Evolutionary conservation across 257 asterid genomes (phyloP).

Genomic region (Nicotiana attenuata): DNA sequence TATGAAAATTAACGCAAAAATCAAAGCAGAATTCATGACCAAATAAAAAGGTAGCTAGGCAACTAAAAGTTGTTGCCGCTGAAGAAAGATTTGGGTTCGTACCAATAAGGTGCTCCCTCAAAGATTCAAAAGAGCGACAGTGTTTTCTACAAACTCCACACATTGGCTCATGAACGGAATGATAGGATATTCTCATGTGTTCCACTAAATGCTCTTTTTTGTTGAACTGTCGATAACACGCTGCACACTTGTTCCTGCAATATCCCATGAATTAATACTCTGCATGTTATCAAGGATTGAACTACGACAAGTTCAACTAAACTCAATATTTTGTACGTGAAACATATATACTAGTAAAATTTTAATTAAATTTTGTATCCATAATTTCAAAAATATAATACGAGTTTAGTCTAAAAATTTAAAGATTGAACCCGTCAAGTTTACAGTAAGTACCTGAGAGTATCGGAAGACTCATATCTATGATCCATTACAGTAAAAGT

Average conservation of each 20-base stretch:
- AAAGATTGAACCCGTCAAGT: too few relatives aligned
- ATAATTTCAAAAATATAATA: too few relatives aligned
- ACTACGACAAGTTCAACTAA: too few relatives aligned
- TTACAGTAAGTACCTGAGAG: slow-evolving; percentile 31
- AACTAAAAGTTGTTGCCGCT: background rate
- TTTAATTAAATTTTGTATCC: too few relatives aligned
- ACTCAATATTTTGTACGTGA: too few relatives aligned
- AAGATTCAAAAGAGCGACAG: slow-evolving; percentile 87
- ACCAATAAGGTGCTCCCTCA: slow-evolving; percentile 94
- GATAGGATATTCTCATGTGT: slow-evolving; percentile 79
- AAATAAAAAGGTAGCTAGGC: background rate
- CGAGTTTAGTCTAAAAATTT: too few relatives aligned
- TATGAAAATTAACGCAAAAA: background rate
- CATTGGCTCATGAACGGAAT: slow-evolving; percentile 76
- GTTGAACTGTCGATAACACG: slow-evolving; percentile 86
- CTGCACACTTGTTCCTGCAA: slow-evolving; percentile 86
- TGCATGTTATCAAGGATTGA: too few relatives aligned
- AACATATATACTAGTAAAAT: too few relatives aligned
- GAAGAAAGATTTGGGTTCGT: background rate
- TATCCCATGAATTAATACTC: background rate
- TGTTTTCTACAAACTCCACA: slow-evolving; percentile 80
- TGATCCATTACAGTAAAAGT: slow-evolving; percentile 40
- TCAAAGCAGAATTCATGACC: background rate
- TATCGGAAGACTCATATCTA: slow-evolving; percentile 52
- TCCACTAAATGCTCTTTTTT: slow-evolving; percentile 85